These are phyloP conservation scores for Sporothrix phasma DNA, from an alignment of 2,329 filamentous ascomycete genomes.

Conservation along the genomic window DNA sequence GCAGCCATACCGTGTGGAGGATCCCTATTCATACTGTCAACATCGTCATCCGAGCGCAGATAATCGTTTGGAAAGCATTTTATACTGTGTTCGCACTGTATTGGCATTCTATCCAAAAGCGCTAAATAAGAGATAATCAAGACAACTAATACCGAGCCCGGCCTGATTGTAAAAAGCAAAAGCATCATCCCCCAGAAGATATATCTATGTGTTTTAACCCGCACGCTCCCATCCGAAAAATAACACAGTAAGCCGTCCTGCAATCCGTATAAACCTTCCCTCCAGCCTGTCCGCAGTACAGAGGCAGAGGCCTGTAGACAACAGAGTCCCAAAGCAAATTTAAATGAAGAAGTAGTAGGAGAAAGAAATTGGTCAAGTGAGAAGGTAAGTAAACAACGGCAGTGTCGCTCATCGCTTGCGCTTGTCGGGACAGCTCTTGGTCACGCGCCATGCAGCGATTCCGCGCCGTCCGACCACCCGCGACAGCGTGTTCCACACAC, in stretches of 20 bases:
- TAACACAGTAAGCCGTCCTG: neutral
- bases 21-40: neutral
- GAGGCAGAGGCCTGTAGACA: neutral
- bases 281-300: neutral
- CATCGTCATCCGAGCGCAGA: no score
- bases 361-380: neutral
- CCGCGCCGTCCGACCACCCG: slow-evolving; percentile 57
- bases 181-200: neutral
- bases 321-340: neutral
- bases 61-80: no score
- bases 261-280: neutral
- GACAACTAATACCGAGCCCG: neutral
- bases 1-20: neutral
- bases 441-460: slow-evolving; percentile 53
- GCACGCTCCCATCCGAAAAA: neutral
- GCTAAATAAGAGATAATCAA: neutral
- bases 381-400: neutral
- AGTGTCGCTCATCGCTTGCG: neutral
- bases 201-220: slow-evolving; percentile 2
- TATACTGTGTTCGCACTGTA: no score
- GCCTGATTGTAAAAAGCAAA: neutral
- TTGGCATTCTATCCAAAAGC: neutral
- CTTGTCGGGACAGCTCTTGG: slow-evolving; percentile 43
- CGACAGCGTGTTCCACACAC: slow-evolving; percentile 59
- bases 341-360: neutral